Evolutionary conservation across 192 early-diverging fungal species (phyloP).

Genomic region (Lunasporangiospora selenospora): DNA sequence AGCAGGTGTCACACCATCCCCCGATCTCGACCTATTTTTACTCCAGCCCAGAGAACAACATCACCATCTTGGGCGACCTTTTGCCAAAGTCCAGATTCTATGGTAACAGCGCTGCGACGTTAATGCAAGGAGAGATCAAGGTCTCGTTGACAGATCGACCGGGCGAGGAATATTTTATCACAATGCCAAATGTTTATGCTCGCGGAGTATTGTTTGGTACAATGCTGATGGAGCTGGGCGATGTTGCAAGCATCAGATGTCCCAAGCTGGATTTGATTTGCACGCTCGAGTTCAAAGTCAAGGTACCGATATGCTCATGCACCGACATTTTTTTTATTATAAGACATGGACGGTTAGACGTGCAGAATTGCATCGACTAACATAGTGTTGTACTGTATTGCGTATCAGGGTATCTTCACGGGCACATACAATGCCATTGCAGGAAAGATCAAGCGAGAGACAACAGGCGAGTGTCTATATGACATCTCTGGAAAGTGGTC

Average conservation of each 20-base stretch:
- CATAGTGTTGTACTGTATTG: conserved; percentile 5
- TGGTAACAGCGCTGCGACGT: conserved; percentile 89
- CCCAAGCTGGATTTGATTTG: conserved; percentile 76
- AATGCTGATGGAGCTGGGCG: conserved; percentile 93
- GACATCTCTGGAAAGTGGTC: conserved; percentile 94
- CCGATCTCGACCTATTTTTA: conserved; percentile 89
- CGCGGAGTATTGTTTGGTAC: conserved; percentile 92
- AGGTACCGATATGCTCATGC: conserved; percentile 58
- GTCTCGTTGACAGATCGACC: conserved; percentile 67
- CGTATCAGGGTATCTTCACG: conserved; percentile 80
- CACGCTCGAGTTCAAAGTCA: conserved; percentile 90
- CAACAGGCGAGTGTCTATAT: conserved; percentile 77
- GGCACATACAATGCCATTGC: conserved; percentile 81
- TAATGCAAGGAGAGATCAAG: conserved; percentile 79
- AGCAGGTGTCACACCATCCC: conserved; percentile 96
- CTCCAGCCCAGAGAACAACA: conserved; percentile 80
- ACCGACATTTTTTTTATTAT: conserved; percentile 4
- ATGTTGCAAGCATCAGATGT: conserved; percentile 77
- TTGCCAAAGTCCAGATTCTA: conserved; percentile 87
- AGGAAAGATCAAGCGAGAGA: conserved; percentile 82
- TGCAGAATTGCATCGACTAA: conserved; percentile 5
- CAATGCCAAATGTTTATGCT: conserved; percentile 93
- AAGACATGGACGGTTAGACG: not conserved
- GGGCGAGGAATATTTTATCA: conserved; percentile 82
- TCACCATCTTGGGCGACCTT: conserved; percentile 82